Percentiles rank a stretch among this genome's conserved stretches.
These are phyloP conservation scores for Suillus decipiens DNA, from an alignment of 768 basidiomycete genomes.

Conservation along the genomic window DNA sequence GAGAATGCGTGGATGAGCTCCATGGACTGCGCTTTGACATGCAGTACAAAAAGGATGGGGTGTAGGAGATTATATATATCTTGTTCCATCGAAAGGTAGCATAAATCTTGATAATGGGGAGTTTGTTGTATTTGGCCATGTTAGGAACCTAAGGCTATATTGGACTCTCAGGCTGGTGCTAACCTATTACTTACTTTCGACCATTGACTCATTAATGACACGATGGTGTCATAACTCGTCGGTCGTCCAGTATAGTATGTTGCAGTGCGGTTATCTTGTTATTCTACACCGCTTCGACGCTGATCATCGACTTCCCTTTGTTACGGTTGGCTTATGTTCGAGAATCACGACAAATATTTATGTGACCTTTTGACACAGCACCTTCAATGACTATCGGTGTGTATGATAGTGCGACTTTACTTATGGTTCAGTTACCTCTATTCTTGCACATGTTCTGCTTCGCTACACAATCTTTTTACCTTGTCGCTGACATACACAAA, in stretches of 20 bases:
- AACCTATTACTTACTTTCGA: neutral
- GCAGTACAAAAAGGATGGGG: neutral
- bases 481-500: neutral
- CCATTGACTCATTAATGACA: neutral
- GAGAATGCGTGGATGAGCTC: neutral
- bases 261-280: neutral
- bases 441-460: neutral
- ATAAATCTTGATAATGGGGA: constrained; percentile 3
- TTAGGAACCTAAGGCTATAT: neutral
- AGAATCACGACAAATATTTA: neutral
- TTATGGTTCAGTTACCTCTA: neutral
- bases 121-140: neutral
- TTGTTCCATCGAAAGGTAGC: neutral
- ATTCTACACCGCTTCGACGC: neutral
- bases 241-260: neutral
- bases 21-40: neutral
- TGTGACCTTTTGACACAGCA: neutral
- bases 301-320: neutral
- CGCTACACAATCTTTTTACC: neutral
- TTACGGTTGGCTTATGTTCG: neutral
- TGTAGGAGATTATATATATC: constrained; percentile 4
- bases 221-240: neutral
- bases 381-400: neutral
- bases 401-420: neutral
- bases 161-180: no score